These are phyloP conservation scores for Saitoella complicata DNA, from an alignment of 805 yeast species.

Conservation along the genomic window DNA sequence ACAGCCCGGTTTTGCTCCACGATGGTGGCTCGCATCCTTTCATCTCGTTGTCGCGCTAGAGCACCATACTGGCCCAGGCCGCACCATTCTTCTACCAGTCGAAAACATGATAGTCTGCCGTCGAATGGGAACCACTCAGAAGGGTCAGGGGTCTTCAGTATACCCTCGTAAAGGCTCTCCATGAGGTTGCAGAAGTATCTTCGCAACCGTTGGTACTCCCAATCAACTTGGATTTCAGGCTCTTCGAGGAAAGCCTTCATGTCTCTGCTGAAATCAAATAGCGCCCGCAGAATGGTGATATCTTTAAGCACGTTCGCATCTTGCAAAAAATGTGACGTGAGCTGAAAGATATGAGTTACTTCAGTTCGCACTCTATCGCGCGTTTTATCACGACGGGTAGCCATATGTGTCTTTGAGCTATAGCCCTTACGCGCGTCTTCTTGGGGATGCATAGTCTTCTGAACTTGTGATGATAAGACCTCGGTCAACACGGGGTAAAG, in stretches of 20 bases:
- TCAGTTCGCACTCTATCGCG: constrained; percentile 43
- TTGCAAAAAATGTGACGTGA: constrained; percentile 47
- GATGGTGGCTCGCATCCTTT: constrained; percentile 31
- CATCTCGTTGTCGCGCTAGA: constrained; percentile 51
- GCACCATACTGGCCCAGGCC: constrained; percentile 59
- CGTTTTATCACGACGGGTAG: constrained; percentile 9
- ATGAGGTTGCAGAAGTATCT: constrained; percentile 71
- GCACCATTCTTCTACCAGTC: constrained; percentile 84
- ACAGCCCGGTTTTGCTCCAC: constrained; percentile 25
- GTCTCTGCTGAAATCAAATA: constrained; percentile 45
- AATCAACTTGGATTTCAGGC: constrained; percentile 43
- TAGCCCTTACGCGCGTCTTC: neutral
- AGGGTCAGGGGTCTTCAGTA: constrained; percentile 21
- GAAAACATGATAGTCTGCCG: constrained; percentile 68
- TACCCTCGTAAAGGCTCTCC: constrained; percentile 45
- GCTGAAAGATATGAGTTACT: constrained; percentile 56
- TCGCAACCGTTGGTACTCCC: constrained; percentile 60
- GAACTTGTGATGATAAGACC: constrained; percentile 1
- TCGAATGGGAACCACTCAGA: constrained; percentile 64
- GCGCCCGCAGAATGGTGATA: constrained; percentile 47
- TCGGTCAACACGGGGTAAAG: constrained; percentile 71
- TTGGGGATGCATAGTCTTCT: constrained; percentile 2
- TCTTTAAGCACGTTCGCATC: constrained; percentile 40
- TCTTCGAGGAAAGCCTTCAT: constrained; percentile 43
- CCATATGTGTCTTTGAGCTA: neutral